These are phyloP conservation scores for Zygnema circumcarinatum DNA, from an alignment of 139 green algal species.

Conservation along the genomic window DNA sequence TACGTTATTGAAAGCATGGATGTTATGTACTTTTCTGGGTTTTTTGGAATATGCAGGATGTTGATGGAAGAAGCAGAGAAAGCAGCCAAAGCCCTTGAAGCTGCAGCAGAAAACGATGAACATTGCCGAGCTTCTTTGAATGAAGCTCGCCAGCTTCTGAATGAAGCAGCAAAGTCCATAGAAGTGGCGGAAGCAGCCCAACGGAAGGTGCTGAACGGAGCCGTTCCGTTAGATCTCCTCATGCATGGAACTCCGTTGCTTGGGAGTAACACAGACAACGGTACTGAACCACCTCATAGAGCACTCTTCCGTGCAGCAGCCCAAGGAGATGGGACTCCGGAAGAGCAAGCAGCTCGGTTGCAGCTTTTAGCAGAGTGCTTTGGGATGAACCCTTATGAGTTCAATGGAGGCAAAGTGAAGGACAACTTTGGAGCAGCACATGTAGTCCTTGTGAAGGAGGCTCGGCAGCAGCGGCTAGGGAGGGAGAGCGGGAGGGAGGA, in stretches of 20 bases:
- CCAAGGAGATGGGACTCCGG: not conserved
- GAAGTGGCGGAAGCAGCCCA: not conserved
- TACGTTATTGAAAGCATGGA: too few species aligned
- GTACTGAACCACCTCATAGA: not conserved
- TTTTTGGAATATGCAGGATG: not conserved
- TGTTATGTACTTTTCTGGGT: too few species aligned
- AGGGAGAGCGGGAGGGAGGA: not conserved
- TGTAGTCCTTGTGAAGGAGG: not conserved
- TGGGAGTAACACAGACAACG: not conserved
- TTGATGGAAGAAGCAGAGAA: not conserved
- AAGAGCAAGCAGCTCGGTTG: not conserved
- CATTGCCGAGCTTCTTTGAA: not conserved
- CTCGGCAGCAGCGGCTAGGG: not conserved
- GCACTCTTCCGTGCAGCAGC: not conserved
- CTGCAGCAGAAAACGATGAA: not conserved
- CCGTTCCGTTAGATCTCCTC: not conserved
- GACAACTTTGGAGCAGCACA: not conserved
- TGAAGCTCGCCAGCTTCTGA: not conserved
- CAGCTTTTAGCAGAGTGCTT: not conserved
- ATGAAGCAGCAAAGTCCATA: not conserved
- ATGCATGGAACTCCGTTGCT: not conserved
- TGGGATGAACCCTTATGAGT: not conserved
- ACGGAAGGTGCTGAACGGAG: not conserved
- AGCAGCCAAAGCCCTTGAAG: not conserved
- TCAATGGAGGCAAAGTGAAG: not conserved